phyloP scores from a whole-genome alignment of 208 protist species.

The Tritrichomonas foetus region DNA sequence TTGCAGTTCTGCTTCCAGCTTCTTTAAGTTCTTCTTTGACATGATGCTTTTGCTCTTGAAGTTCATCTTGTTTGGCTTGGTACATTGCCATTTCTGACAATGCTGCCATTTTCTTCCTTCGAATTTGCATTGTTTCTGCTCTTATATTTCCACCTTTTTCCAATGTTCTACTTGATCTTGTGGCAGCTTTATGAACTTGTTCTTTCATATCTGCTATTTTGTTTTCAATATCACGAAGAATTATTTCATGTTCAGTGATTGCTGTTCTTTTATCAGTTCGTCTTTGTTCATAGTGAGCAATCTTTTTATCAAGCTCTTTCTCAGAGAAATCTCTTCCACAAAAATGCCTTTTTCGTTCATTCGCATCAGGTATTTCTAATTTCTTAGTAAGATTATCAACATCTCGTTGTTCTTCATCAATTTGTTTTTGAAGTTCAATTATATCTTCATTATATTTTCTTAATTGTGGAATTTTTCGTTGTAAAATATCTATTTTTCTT shows the following conservation, averaged over 20 bases:
- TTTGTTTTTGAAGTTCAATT: neutral
- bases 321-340: neutral
- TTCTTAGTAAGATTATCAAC: neutral
- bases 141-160: neutral
- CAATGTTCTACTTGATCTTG: neutral
- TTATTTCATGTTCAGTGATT: neutral
- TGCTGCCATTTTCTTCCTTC: neutral
- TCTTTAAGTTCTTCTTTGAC: neutral
- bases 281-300: neutral
- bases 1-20: neutral
- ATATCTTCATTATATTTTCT: neutral
- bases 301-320: neutral
- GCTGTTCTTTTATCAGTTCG: neutral
- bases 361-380: neutral
- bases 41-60: neutral
- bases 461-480: neutral
- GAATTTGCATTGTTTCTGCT: neutral
- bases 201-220: neutral
- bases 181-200: neutral
- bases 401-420: neutral
- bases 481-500: neutral
- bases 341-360: neutral
- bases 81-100: neutral
- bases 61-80: neutral
- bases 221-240: neutral